phyloP scores from a whole-genome alignment of 2,329 filamentous ascomycete genomes.

The Aspergillus fijiensis region DNA sequence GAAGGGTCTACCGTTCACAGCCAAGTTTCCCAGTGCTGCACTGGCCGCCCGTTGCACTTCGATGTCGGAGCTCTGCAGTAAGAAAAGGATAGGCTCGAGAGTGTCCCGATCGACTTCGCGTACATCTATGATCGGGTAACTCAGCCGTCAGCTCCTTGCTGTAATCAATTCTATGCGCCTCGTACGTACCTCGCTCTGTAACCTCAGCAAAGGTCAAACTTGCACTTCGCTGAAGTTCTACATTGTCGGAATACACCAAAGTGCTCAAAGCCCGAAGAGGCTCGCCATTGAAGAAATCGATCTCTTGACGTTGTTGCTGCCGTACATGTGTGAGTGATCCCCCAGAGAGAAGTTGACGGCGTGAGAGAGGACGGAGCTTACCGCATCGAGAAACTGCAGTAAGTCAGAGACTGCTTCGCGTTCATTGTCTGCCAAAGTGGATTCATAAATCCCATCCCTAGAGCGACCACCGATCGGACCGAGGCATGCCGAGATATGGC shows the following conservation, averaged over 20 bases:
- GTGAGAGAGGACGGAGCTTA: constrained; percentile 48
- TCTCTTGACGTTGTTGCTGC: constrained; percentile 74
- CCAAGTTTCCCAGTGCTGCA: constrained; percentile 90
- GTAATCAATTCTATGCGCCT: neutral
- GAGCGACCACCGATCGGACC: constrained; percentile 61
- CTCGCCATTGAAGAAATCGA: constrained; percentile 96
- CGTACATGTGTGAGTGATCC: constrained; percentile 22
- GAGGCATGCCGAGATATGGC: constrained; percentile 45
- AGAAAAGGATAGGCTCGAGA: constrained; percentile 90
- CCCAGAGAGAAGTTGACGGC: neutral
- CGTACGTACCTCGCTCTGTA: constrained; percentile 78
- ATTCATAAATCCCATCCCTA: constrained; percentile 79
- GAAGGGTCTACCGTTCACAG: constrained; percentile 75
- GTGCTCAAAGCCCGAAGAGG: constrained; percentile 91
- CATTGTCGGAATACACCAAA: constrained; percentile 96
- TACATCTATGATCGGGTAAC: constrained; percentile 65
- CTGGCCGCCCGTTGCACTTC: constrained; percentile 97
- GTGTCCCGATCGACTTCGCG: constrained; percentile 93
- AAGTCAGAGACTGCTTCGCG: constrained; percentile 95
- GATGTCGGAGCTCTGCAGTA: constrained; percentile 92
- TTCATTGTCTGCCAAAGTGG: constrained; percentile 90
- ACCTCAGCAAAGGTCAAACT: constrained; percentile 99
- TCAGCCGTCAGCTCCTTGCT: constrained; percentile 1
- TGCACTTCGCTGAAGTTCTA: constrained; percentile 94
- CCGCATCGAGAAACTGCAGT: constrained; percentile 93